Percentiles rank a stretch among this genome's conserved stretches.
Conservation (phyloP, 805 yeast species). For the Starmerella cellae region DNA sequence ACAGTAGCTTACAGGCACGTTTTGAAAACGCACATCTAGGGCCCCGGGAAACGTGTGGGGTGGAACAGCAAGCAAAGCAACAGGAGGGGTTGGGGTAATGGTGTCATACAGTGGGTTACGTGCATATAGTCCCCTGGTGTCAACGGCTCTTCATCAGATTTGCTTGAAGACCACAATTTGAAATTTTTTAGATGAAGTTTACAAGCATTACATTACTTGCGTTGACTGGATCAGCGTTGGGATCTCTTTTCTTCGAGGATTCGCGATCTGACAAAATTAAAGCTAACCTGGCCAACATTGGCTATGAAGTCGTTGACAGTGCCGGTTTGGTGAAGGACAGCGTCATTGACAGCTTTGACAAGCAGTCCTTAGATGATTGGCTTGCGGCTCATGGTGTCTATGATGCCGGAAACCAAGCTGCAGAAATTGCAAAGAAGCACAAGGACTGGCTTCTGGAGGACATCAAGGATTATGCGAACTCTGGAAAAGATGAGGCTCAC, state of each 20-base stretch:
- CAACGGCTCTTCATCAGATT: too few relatives aligned
- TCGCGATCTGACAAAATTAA: constrained; percentile 21
- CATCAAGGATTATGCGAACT: constrained; percentile 16
- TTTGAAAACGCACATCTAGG: too few relatives aligned
- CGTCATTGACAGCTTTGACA: constrained; percentile 33
- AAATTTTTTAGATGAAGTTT: constrained; percentile 3
- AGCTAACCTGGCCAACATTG: constrained; percentile 25
- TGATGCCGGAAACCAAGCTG: constrained; percentile 17
- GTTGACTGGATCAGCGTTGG: constrained; percentile 6
- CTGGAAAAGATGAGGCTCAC: constrained; percentile 11
- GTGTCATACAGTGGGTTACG: too few relatives aligned
- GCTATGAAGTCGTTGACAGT: constrained; percentile 28
- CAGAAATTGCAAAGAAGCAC: constrained; percentile 25
- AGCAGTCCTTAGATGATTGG: constrained; percentile 34
- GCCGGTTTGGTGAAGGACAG: constrained; percentile 29
- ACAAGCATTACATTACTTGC: neutral
- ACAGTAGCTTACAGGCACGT: too few relatives aligned
- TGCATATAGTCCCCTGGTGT: too few relatives aligned
- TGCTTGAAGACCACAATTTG: too few relatives aligned
- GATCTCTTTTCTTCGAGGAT: constrained; percentile 15
- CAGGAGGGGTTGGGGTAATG: too few relatives aligned
- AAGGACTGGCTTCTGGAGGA: constrained; percentile 25
- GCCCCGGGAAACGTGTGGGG: too few relatives aligned
- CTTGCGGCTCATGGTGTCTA: constrained; percentile 29
- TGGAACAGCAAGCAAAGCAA: too few relatives aligned